Percentiles rank a stretch among this genome's conserved stretches.
Conservation (phyloP, 116 monocot genomes). For the Zostera marina region DNA sequence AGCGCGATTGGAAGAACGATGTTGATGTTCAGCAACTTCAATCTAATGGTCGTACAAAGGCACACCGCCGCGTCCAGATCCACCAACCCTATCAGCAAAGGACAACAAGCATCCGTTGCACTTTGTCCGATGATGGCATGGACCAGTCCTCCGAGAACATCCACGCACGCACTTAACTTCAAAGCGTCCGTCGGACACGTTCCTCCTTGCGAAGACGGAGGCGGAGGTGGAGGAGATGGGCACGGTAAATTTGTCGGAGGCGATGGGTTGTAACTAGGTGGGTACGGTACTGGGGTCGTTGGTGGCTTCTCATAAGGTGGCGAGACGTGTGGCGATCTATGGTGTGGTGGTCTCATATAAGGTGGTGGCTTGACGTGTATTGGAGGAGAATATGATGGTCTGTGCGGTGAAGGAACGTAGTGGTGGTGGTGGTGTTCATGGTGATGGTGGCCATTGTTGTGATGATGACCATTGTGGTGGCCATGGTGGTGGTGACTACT, state of each 20-base stretch:
- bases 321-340: not conserved
- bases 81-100: conserved; percentile 37
- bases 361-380: not conserved
- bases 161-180: conserved; percentile 58
- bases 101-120: conserved; percentile 48
- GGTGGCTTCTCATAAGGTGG: not conserved
- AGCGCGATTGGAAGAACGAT: conserved; percentile 47
- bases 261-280: not conserved
- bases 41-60: conserved; percentile 63
- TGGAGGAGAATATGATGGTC: not conserved
- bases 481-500: not conserved
- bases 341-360: not conserved
- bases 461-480: not conserved
- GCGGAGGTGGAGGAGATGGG: conserved; percentile 13
- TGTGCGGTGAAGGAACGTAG: not conserved
- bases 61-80: conserved; percentile 60
- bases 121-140: conserved; percentile 39
- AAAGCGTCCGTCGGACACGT: conserved; percentile 46
- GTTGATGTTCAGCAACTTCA: conserved; percentile 50
- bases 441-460: not conserved
- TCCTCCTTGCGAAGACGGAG: not conserved
- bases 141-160: conserved; percentile 53
- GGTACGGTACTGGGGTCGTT: not conserved
- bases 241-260: not conserved
- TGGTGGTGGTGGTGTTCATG: not conserved